A percentile compares a stretch with the other conserved stretches of the same genome.
Evolutionary conservation across 805 yeast genomes (phyloP).

Genomic region (Kluyveromyces nonfermentans): DNA sequence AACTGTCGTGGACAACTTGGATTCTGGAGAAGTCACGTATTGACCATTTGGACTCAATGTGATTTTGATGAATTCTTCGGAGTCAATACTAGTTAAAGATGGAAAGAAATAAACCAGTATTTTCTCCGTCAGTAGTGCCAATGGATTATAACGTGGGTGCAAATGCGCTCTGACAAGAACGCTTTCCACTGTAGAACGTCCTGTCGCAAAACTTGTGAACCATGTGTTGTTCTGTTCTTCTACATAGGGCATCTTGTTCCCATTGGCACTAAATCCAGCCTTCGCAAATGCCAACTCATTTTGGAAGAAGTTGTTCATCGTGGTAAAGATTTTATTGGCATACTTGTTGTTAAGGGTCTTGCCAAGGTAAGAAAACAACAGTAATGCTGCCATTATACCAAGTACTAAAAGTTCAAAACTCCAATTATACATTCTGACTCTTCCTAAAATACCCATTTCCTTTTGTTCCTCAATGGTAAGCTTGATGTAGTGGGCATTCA

Average conservation of each 20-base stretch:
- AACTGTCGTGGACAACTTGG: conserved; percentile 24
- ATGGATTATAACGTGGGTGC: conserved; percentile 70
- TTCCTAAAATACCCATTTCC: conserved; percentile 46
- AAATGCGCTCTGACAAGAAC: conserved; percentile 53
- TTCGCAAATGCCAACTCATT: conserved; percentile 56
- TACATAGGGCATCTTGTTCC: conserved; percentile 29
- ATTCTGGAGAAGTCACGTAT: conserved; percentile 17
- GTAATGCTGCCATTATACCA: conserved; percentile 40
- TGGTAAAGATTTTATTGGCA: conserved; percentile 45
- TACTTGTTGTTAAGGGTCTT: conserved; percentile 43
- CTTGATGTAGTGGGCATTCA: conserved; percentile 26
- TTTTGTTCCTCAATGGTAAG: conserved; percentile 43
- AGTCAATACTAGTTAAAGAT: conserved; percentile 44
- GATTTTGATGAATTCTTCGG: conserved; percentile 45
- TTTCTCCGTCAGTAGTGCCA: conserved; percentile 57
- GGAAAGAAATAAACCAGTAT: conserved; percentile 50
- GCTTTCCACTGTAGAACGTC: conserved; percentile 67
- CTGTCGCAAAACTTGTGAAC: conserved; percentile 69
- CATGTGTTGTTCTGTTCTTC: conserved; percentile 26
- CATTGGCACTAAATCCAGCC: conserved; percentile 34
- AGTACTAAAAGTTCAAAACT: conserved; percentile 54
- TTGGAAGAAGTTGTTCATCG: conserved; percentile 43
- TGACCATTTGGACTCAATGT: conserved; percentile 43
- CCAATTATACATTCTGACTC: conserved; percentile 66
- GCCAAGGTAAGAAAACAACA: conserved; percentile 49